phyloP scores from a whole-genome alignment of 495 filamentous ascomycete genomes.

The Talaromyces ruber region DNA sequence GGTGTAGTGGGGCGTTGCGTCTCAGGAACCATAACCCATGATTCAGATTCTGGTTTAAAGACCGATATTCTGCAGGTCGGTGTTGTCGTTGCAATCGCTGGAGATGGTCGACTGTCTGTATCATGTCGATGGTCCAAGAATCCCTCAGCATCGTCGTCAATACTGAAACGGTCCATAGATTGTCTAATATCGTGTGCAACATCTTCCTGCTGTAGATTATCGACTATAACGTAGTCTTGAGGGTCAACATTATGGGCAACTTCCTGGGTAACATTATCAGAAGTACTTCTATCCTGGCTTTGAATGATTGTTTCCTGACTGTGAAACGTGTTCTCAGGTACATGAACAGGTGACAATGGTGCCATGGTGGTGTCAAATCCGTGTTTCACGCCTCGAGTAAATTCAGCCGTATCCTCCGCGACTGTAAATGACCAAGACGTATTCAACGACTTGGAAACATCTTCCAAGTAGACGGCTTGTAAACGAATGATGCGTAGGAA shows the following conservation, averaged over 20 bases:
- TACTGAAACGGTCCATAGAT: neutral
- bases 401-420: neutral
- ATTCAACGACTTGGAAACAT: conserved; percentile 7
- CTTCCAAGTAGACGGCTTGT: conserved; percentile 4
- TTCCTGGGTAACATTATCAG: neutral
- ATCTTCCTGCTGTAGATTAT: neutral
- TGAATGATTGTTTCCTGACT: neutral
- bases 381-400: neutral
- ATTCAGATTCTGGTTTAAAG: neutral
- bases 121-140: neutral
- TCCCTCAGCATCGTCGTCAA: neutral
- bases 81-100: neutral
- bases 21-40: neutral
- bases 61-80: neutral
- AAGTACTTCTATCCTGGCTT: neutral
- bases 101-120: neutral
- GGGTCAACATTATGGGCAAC: neutral
- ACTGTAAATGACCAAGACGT: conserved; percentile 15
- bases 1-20: neutral
- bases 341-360: neutral
- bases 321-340: neutral
- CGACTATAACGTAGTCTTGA: neutral
- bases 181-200: neutral
- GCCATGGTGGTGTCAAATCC: neutral
- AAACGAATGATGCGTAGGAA: conserved; percentile 8